Evolutionary conservation across 345 rosid species (phyloP).

Genomic region (Corchorus capsularis): DNA sequence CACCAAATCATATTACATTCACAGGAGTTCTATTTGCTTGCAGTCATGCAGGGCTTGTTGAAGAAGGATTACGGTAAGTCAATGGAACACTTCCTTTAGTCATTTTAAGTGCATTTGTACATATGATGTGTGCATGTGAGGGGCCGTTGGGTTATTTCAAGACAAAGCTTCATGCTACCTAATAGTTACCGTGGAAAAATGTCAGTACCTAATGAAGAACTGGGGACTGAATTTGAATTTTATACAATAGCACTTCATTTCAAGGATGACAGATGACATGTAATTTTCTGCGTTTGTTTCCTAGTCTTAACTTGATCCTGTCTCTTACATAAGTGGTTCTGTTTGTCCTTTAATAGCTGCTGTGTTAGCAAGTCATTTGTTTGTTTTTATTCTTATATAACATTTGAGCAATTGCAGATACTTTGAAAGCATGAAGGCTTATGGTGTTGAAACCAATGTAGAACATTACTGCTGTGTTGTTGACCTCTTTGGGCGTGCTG

Average conservation of each 20-base stretch:
- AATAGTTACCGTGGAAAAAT: neutral
- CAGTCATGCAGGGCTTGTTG: constrained; percentile 54
- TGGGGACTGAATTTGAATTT: neutral
- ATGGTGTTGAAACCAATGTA: constrained; percentile 28
- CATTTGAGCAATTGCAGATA: constrained; percentile 12
- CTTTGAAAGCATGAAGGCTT: constrained; percentile 47
- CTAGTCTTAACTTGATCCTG: neutral
- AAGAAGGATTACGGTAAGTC: constrained; percentile 38
- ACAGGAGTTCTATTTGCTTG: constrained; percentile 53
- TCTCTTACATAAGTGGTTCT: neutral
- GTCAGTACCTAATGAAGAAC: neutral
- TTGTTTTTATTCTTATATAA: neutral
- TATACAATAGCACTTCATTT: neutral
- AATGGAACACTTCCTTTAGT: neutral
- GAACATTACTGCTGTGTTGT: constrained; percentile 53
- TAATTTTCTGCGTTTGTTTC: neutral
- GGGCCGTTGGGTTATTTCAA: neutral
- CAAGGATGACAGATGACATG: neutral
- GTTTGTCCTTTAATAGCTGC: neutral
- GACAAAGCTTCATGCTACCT: neutral
- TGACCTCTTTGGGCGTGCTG: constrained; percentile 49
- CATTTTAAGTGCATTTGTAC: neutral
- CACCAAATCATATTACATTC: constrained; percentile 45
- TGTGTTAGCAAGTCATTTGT: neutral
- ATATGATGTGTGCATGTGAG: neutral